A percentile compares a stretch with the other conserved stretches of the same genome.
phyloP scores from a whole-genome alignment of 441 rosid species.

The Capsella rubella region DNA sequence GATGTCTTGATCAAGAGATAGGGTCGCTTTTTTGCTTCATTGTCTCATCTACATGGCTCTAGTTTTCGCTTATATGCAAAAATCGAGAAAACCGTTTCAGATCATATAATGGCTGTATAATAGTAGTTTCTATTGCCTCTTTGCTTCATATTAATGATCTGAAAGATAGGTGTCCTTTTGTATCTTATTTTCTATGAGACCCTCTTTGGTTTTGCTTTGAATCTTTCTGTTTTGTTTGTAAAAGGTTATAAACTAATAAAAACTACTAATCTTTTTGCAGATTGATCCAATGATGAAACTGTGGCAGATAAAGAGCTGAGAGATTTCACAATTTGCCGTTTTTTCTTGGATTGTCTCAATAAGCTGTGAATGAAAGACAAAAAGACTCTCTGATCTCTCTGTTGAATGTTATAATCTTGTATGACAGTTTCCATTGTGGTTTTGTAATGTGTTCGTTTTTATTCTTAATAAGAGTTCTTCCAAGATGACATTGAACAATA shows the following conservation, averaged over 20 bases:
- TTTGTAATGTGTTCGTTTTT: conserved; percentile 22
- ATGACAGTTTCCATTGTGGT: conserved; percentile 13
- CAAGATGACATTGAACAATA: conserved; percentile 1
- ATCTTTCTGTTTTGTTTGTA: background rate
- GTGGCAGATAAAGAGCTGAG: conserved; percentile 10
- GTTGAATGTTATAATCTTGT: conserved; percentile 15
- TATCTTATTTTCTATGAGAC: conserved; percentile 6
- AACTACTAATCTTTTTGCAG: conserved; percentile 24
- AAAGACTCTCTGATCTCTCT: conserved; percentile 8
- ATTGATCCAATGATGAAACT: conserved; percentile 14
- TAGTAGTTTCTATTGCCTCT: background rate
- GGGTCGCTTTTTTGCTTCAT: background rate
- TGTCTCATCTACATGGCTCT: background rate
- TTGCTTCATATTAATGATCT: conserved; percentile 4
- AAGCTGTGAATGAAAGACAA: conserved; percentile 35
- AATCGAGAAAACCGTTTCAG: background rate
- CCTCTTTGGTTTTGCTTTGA: conserved; percentile 1
- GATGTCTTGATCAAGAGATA: background rate
- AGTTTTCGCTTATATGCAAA: background rate
- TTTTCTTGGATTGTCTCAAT: conserved; percentile 18
- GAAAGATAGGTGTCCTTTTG: background rate
- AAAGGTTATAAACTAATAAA: conserved; percentile 7
- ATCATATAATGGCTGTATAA: background rate
- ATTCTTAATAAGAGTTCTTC: background rate
- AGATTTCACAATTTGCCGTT: background rate